Conservation (phyloP, 495 filamentous ascomycete genomes). For the Penicillium nucicola region DNA sequence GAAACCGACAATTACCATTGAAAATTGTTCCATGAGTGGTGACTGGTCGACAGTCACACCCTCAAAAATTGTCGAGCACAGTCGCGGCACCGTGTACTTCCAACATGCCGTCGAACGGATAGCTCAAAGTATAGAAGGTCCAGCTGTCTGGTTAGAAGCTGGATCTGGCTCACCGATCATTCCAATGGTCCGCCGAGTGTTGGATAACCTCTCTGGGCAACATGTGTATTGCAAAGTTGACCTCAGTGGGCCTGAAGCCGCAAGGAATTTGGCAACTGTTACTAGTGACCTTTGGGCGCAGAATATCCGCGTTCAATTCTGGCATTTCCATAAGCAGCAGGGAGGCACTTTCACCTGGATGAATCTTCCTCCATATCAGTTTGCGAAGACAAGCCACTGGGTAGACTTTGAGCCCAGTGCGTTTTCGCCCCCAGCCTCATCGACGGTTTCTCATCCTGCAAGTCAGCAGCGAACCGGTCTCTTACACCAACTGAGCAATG, state of each 20-base stretch:
- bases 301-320: slow-evolving; percentile 24
- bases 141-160: slow-evolving; percentile 38
- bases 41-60: slow-evolving; percentile 11
- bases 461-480: background rate
- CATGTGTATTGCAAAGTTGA: background rate
- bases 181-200: slow-evolving; percentile 24
- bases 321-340: slow-evolving; percentile 26
- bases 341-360: slow-evolving; percentile 4
- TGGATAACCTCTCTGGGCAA: slow-evolving; percentile 8
- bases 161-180: slow-evolving; percentile 32
- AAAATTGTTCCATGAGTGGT: slow-evolving; percentile 13
- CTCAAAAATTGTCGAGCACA: slow-evolving; percentile 27
- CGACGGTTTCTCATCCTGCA: background rate
- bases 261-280: slow-evolving; percentile 16
- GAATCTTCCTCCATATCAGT: slow-evolving; percentile 35
- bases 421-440: background rate
- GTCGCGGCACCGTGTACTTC: slow-evolving; percentile 42
- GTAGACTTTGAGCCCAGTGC: slow-evolving; percentile 9
- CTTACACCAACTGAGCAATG: background rate
- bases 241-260: background rate
- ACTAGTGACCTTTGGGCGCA: slow-evolving; percentile 21
- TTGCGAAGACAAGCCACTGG: slow-evolving; percentile 34
- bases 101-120: slow-evolving; percentile 32
- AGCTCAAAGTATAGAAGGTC: slow-evolving; percentile 1
- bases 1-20: slow-evolving; percentile 22